Conservation (phyloP, 169 alveolate species). For the Neospora caninum region DNA sequence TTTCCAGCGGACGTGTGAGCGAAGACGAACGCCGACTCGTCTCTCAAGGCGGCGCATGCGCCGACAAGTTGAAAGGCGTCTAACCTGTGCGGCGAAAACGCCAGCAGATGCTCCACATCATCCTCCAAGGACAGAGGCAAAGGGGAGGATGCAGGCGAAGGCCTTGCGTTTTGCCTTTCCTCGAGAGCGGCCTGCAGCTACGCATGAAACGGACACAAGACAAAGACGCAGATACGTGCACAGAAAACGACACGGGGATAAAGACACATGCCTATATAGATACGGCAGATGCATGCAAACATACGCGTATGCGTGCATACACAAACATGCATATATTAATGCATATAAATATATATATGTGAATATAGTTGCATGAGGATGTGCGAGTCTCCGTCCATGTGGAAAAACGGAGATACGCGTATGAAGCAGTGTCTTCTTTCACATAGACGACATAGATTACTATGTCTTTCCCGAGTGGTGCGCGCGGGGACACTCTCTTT, state of each 20-base stretch:
- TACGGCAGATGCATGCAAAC: too few species aligned
- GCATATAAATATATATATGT: too few species aligned
- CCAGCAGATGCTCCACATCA: not conserved
- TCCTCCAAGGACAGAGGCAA: not conserved
- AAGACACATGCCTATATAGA: too few species aligned
- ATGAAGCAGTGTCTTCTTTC: too few species aligned
- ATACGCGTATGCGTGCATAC: too few species aligned
- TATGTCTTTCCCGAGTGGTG: too few species aligned
- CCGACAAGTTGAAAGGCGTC: conserved; percentile 16
- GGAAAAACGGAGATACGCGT: too few species aligned
- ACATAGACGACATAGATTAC: too few species aligned
- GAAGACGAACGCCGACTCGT: conserved; percentile 83
- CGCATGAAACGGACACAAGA: not conserved
- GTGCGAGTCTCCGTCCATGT: too few species aligned
- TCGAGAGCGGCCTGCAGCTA: not conserved
- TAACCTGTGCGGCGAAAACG: not conserved
- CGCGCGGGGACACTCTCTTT: too few species aligned
- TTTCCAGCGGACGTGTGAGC: conserved; percentile 99
- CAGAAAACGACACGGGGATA: not conserved
- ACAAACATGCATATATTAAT: too few species aligned
- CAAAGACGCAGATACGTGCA: not conserved
- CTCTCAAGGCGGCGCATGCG: not conserved
- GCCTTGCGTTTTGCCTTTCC: not conserved
- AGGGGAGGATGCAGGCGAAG: not conserved
- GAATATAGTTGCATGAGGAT: too few species aligned